Conservation (phyloP, 2,329 filamentous ascomycete species). For the Neonectria punicea region DNA sequence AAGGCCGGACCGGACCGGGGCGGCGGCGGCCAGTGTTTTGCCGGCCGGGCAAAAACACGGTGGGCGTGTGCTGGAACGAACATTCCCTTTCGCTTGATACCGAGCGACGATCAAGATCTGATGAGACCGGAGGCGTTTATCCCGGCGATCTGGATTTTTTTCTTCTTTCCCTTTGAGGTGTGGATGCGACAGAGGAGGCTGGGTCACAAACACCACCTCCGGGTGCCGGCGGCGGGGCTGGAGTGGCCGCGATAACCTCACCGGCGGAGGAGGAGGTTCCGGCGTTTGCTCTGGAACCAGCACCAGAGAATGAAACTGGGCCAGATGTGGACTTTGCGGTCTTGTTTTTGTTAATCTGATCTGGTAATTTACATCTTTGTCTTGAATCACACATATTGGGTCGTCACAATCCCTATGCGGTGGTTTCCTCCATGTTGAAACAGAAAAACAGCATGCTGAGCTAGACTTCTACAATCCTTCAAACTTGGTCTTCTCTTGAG, state of each 20-base stretch:
- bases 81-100: constrained; percentile 11
- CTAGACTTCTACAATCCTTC: too few relatives aligned
- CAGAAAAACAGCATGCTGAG: neutral
- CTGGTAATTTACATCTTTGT: neutral
- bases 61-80: neutral
- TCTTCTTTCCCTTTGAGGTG: neutral
- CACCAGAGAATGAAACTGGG: neutral
- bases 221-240: constrained; percentile 18
- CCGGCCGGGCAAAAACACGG: neutral
- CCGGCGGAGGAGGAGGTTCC: neutral
- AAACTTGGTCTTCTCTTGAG: neutral
- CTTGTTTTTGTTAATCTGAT: too few relatives aligned
- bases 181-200: neutral
- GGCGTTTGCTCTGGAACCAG: neutral
- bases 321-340: neutral
- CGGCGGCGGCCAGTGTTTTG: neutral
- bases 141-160: constrained; percentile 18
- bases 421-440: neutral
- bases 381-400: neutral
- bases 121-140: constrained; percentile 24
- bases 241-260: constrained; percentile 36
- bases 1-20: constrained; percentile 24
- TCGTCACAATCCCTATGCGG: neutral
- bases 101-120: constrained; percentile 25
- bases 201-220: constrained; percentile 34